phyloP scores from a whole-genome alignment of 2,329 filamentous ascomycete genomes.

The Exophiala spinifera region DNA sequence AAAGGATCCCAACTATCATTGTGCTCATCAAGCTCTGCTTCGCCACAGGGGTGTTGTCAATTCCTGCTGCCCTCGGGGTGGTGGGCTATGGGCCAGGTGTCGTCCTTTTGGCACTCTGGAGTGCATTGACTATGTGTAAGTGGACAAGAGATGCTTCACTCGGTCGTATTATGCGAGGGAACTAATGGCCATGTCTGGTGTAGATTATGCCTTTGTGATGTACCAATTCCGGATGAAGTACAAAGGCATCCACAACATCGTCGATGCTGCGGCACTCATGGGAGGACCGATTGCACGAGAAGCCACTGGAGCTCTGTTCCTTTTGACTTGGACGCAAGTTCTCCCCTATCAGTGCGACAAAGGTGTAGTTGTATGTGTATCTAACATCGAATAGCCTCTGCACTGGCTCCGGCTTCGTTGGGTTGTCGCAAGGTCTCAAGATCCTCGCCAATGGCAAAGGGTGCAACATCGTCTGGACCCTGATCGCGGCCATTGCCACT shows the following conservation, averaged over 20 bases:
- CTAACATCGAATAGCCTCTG: background rate
- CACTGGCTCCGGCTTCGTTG: constrained; percentile 42
- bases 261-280: constrained; percentile 58
- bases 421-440: constrained; percentile 42
- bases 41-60: background rate
- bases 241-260: constrained; percentile 51
- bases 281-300: constrained; percentile 51
- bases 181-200: background rate
- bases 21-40: constrained; percentile 4
- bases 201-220: constrained; percentile 34
- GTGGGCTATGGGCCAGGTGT: constrained; percentile 2
- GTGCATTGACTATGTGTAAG: constrained; percentile 3
- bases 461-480: constrained; percentile 31
- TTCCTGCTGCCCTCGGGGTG: background rate
- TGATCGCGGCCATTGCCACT: constrained; percentile 26
- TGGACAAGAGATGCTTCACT: no score
- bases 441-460: constrained; percentile 39
- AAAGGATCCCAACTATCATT: constrained; percentile 1
- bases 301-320: background rate
- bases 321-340: constrained; percentile 41
- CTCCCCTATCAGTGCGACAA: no score
- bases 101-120: constrained; percentile 1
- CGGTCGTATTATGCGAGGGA: no score
- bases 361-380: no score
- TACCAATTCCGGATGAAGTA: constrained; percentile 51